Evolutionary conservation across 2,329 filamentous ascomycete species (phyloP), one percentile per base, ranked within the genome.

Genomic region (Colletotrichum chlorophyti): DNA sequence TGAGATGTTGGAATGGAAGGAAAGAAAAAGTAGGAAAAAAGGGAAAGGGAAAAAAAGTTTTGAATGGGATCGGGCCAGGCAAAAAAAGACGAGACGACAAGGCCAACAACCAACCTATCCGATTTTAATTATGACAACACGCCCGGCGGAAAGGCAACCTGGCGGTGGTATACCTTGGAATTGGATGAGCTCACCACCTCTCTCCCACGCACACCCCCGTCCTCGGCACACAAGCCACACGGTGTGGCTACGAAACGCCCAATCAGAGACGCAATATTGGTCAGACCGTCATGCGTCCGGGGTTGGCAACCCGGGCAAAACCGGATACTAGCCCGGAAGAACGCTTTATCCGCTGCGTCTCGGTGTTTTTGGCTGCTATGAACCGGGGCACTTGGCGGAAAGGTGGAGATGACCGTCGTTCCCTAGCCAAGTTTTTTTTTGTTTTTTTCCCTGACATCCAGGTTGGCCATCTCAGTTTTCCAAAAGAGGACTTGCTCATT

Each of bases 91-190:
- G 65, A 66, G 66, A 58, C 60, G 61, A 63, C 57, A 64, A 64
- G 58, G 46, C 52, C 43, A 57, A 60, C 59, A 61, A 34, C 17
- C 17, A 37, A 11, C 9, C 58, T 61, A 65, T 65, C 73, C 73
- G 72, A 67, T 65, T 72, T 74, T 70, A 50, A 76, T 74, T 73
- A 76, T 74, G 73, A 69, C 72, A 76, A 74, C 72, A 68, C 32
- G n/a, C 66, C 66, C 57, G 60, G 60, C 59, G 62, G 60, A 48
- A 46, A 50, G 53, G 55, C 24, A 51, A 38, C 32, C n/a, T n/a
- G n/a, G n/a, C n/a, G n/a, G n/a, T 45, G 35, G 41, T 47, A 42
- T 40, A 38, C 51, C 45, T 68, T 69, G 69, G 61, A 67, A 63
- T 63, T 60, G 58, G 64, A 70, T 70, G 68, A 70, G 68, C 69